These are phyloP conservation scores for Boletus sp. DNA, from an alignment of 768 basidiomycete genomes.

Conservation along the genomic window DNA sequence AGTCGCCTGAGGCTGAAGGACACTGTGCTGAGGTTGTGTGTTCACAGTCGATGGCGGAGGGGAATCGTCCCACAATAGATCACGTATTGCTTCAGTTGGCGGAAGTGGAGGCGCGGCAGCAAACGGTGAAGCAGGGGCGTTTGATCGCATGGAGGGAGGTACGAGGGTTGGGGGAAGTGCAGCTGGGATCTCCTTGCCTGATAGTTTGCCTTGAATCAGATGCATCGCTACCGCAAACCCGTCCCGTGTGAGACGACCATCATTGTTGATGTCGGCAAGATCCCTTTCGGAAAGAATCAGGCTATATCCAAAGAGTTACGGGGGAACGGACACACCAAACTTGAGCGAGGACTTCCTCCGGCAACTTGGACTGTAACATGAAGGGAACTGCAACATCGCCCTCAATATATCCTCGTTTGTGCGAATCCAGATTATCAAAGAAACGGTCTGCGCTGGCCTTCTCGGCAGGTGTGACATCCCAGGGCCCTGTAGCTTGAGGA, in stretches of 20 bases:
- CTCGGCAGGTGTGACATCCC: slow-evolving; percentile 83
- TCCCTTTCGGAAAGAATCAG: slow-evolving; percentile 57
- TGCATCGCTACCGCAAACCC: slow-evolving; percentile 96
- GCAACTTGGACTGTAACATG: slow-evolving; percentile 85
- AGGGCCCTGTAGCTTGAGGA: slow-evolving; percentile 37
- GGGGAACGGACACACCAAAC: slow-evolving; percentile 65
- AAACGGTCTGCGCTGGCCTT: slow-evolving; percentile 74
- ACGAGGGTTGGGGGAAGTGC: slow-evolving; percentile 70
- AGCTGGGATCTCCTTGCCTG: slow-evolving; percentile 72
- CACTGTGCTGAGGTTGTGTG: slow-evolving; percentile 27
- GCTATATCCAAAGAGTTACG: neutral
- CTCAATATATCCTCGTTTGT: slow-evolving; percentile 76
- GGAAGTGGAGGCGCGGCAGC: slow-evolving; percentile 37
- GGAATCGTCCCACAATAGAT: slow-evolving; percentile 54
- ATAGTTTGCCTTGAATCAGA: slow-evolving; percentile 82
- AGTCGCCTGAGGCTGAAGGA: slow-evolving; percentile 37
- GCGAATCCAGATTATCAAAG: slow-evolving; percentile 79
- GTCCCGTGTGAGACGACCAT: slow-evolving; percentile 82
- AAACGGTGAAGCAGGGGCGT: slow-evolving; percentile 35
- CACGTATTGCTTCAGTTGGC: slow-evolving; percentile 38
- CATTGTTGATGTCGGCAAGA: slow-evolving; percentile 82
- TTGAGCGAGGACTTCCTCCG: slow-evolving; percentile 79
- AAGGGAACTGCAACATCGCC: slow-evolving; percentile 95
- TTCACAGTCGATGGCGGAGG: slow-evolving; percentile 41
- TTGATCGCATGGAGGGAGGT: slow-evolving; percentile 73